Conservation (phyloP, 805 yeast species). For the Suhomyces sp. region DNA sequence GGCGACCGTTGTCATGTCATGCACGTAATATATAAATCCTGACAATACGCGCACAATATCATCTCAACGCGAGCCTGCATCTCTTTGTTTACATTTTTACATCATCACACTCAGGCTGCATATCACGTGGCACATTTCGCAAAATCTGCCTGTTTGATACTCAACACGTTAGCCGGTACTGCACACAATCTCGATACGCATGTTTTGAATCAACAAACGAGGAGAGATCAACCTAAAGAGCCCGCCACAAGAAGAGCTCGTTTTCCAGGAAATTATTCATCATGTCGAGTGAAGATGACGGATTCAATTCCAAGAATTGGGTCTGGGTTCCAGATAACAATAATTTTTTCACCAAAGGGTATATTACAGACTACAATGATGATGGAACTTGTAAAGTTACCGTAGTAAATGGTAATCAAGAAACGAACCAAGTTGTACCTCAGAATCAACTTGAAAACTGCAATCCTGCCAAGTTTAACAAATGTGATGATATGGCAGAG, state of each 20-base stretch:
- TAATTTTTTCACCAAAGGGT: constrained; percentile 59
- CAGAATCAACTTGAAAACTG: constrained; percentile 54
- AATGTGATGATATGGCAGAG: constrained; percentile 93
- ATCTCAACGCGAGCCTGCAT: background rate
- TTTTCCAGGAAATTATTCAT: background rate
- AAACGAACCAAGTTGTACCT: constrained; percentile 40
- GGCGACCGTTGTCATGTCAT: background rate
- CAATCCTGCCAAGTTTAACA: constrained; percentile 87
- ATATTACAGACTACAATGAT: constrained; percentile 43
- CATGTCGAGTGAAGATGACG: constrained; percentile 25
- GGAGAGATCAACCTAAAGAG: background rate
- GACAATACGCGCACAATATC: background rate
- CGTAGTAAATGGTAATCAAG: constrained; percentile 39
- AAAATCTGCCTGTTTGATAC: background rate
- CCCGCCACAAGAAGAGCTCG: background rate
- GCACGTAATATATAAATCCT: background rate
- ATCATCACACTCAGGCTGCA: background rate
- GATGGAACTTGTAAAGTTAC: constrained; percentile 37
- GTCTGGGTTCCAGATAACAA: constrained; percentile 72
- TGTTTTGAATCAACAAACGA: background rate
- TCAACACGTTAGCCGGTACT: background rate
- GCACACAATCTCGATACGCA: background rate
- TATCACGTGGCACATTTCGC: background rate
- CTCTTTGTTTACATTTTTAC: background rate
- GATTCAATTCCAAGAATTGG: constrained; percentile 49